phyloP scores from a whole-genome alignment of 495 filamentous ascomycete species.

The Ascodesmis nigricans region DNA sequence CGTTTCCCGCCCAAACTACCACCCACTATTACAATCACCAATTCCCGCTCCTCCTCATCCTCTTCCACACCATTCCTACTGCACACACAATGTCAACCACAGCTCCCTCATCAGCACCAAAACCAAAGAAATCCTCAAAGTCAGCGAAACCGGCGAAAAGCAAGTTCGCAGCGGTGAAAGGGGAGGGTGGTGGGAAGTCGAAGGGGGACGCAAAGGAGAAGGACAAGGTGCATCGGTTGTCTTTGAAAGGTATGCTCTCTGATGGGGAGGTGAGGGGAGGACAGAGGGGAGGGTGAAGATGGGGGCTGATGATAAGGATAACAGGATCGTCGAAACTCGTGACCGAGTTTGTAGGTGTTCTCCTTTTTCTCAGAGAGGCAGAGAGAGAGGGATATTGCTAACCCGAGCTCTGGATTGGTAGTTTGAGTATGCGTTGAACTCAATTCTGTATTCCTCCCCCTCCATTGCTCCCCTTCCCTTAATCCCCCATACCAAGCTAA shows the following conservation, averaged over 20 bases:
- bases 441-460: constrained; percentile 44
- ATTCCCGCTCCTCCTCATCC: too few species aligned
- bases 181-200: constrained; percentile 7
- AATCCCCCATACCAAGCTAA: constrained; percentile 5
- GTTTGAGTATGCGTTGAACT: constrained; percentile 96
- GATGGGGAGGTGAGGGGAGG: too few species aligned
- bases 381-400: background rate
- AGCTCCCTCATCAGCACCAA: too few species aligned
- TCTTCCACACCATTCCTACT: too few species aligned
- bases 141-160: too few species aligned
- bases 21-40: too few species aligned
- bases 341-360: constrained; percentile 62
- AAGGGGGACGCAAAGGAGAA: too few species aligned
- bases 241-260: constrained; percentile 85
- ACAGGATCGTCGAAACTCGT: constrained; percentile 66
- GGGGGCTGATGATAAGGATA: constrained; percentile 11
- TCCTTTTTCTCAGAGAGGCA: background rate
- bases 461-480: constrained; percentile 3
- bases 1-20: too few species aligned
- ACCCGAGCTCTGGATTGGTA: constrained; percentile 16
- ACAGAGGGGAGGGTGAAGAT: constrained; percentile 4
- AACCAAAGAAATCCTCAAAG: too few species aligned
- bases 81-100: too few species aligned
- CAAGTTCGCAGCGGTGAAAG: too few species aligned
- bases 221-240: constrained; percentile 81